Base-by-base conservation (phyloP, 2,329 filamentous ascomycete species). In the Elsinoe fawcettii region DNA sequence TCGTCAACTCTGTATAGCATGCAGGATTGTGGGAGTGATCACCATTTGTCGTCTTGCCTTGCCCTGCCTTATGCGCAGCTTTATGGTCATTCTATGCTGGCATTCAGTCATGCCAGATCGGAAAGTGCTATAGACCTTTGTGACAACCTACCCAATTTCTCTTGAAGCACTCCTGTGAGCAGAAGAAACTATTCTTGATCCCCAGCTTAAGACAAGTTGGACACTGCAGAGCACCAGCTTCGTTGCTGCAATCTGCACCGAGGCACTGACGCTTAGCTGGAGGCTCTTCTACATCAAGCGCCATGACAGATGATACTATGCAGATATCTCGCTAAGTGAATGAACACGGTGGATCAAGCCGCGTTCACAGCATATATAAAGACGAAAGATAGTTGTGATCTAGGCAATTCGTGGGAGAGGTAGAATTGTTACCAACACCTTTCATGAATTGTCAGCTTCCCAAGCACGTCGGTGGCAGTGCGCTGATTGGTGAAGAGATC, bases 141-240 rank as follows among this genome's bases (percentile, higher is more conserved):
- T 51, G 22, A 37, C 44, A 14, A 70, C 69, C 64, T 84, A 97
- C 93, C 93, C 93, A 99, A 78, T 90, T 99, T 73, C 85, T 86
- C 80, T 96, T 97, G 77, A 99, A 99, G 78, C 93, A 99, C 66
- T 97, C 93, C 73, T 99, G 93, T 25, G 90, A 90, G 77, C 93
- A 99, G 76, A 97, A 99, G 74, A 85, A 96, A 76, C 90, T 95
- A 68, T 93, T 89, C 69, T 91, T 86, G 56, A 51, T 32, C 7
- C 87, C 88, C 44, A 91, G 77, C 75, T 96, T 96, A 67, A 96
- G 80, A 71, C 93, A 99, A 51, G 88, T 97, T 57, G 93, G 93
- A 73, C 93, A 99, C 73, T 97, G 91, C 47, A 99, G 76, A 56
- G 85, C 78, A 59, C 89, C 86, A 58, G 91, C 91, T 62, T 92